Evolutionary conservation across 495 filamentous ascomycete genomes (phyloP).

Genomic region (Neurospora sp.): DNA sequence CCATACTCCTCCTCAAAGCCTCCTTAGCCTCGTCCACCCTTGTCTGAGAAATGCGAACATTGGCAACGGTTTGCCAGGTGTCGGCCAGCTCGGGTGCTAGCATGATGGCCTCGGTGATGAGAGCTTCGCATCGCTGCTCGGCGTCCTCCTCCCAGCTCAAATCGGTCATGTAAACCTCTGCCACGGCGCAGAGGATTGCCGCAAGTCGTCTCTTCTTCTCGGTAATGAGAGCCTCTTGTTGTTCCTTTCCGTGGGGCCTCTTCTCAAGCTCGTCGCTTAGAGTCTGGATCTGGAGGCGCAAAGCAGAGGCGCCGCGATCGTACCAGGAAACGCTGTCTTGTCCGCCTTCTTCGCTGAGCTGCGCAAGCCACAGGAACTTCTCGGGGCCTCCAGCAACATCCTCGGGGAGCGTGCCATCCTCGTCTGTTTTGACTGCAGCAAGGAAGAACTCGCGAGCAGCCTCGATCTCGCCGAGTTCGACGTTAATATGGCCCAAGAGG

Average conservation of each 20-base stretch:
- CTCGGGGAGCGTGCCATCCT: constrained; percentile 54
- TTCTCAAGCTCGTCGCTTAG: constrained; percentile 24
- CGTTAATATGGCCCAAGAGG: constrained; percentile 70
- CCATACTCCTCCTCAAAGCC: constrained; percentile 66
- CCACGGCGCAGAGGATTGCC: constrained; percentile 76
- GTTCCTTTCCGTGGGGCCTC: constrained; percentile 27
- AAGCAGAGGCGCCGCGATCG: constrained; percentile 62
- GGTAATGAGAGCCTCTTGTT: constrained; percentile 35
- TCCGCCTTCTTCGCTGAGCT: constrained; percentile 82
- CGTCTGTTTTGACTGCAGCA: constrained; percentile 61
- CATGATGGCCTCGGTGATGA: constrained; percentile 78
- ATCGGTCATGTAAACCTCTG: constrained; percentile 98
- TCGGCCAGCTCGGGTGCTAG: constrained; percentile 66
- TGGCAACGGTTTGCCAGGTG: constrained; percentile 87
- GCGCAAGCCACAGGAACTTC: constrained; percentile 93
- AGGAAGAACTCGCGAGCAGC: constrained; percentile 58
- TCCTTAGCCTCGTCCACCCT: constrained; percentile 66
- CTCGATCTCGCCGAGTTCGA: constrained; percentile 75
- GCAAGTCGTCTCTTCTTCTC: constrained; percentile 73
- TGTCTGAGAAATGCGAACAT: constrained; percentile 80
- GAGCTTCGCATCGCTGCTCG: constrained; percentile 69
- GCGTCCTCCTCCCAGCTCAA: constrained; percentile 84
- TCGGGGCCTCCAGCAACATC: constrained; percentile 69
- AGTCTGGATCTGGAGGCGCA: constrained; percentile 55
- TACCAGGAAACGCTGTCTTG: constrained; percentile 79